phyloP scores from a whole-genome alignment of 768 basidiomycete genomes.

The Mrakia gelida region DNA sequence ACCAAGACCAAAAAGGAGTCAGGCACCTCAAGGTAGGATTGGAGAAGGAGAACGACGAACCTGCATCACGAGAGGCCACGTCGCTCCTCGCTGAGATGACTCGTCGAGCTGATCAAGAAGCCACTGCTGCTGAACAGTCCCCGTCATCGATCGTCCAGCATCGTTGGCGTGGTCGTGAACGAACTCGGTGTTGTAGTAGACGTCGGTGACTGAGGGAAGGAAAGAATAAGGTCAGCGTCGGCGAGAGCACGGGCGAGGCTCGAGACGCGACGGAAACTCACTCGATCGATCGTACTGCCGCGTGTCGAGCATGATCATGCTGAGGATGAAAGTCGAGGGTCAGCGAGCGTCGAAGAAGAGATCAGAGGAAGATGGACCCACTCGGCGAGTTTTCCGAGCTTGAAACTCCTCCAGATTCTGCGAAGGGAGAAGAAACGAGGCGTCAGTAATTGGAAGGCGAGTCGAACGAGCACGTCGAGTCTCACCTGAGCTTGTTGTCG shows the following conservation, averaged over 20 bases:
- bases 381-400: conserved; percentile 60
- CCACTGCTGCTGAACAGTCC: conserved; percentile 56
- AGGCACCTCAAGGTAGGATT: no score
- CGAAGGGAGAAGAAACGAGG: not conserved
- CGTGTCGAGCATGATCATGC: conserved; percentile 59
- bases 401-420: conserved; percentile 61
- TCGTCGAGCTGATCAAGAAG: conserved; percentile 51
- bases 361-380: not conserved
- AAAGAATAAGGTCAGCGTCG: not conserved
- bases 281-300: conserved; percentile 57
- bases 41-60: no score
- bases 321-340: not conserved
- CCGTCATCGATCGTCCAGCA: conserved; percentile 55
- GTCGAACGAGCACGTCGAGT: not conserved
- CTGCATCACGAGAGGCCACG: conserved; percentile 56
- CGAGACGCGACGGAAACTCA: not conserved
- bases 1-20: no score
- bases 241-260: not conserved
- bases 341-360: not conserved
- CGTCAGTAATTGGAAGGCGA: not conserved
- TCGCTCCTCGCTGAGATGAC: conserved; percentile 51
- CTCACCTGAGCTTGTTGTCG: conserved; percentile 51
- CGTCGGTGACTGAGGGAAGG: conserved; percentile 50
- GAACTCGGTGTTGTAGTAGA: conserved; percentile 54
- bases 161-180: conserved; percentile 50